A percentile compares a stretch with the other conserved stretches of the same genome.
Conservation (phyloP, 2,329 filamentous ascomycete genomes). For the Lecanicillium sp. region DNA sequence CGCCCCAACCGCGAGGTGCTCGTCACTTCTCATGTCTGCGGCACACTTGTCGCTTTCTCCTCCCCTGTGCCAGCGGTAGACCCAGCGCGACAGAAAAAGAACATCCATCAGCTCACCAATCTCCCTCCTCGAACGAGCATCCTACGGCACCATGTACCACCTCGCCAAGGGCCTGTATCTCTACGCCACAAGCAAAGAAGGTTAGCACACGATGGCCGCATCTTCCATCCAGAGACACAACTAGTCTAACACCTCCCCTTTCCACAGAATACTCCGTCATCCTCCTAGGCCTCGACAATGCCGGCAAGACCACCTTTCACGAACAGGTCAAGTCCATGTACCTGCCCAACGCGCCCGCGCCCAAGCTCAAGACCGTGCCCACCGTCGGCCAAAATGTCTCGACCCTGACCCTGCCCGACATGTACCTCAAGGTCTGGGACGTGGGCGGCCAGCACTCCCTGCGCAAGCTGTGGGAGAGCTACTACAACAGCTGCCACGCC, state of each 20-base stretch:
- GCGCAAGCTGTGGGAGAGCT: constrained; percentile 88
- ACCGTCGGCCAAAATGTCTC: constrained; percentile 97
- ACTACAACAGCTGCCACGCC: constrained; percentile 89
- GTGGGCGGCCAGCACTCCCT: constrained; percentile 88
- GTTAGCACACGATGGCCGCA: constrained; percentile 30
- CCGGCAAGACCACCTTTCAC: constrained; percentile 96
- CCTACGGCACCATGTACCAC: constrained; percentile 67
- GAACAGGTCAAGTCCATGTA: constrained; percentile 92
- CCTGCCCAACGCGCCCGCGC: constrained; percentile 53
- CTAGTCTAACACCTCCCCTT: constrained; percentile 7
- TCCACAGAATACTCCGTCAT: constrained; percentile 86
- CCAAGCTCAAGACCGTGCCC: constrained; percentile 78
- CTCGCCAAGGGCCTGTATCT: constrained; percentile 91
- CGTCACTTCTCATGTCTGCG: no score
- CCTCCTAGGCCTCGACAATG: constrained; percentile 94
- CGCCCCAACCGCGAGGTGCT: no score
- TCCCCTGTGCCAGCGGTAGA: no score
- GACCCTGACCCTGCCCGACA: constrained; percentile 81
- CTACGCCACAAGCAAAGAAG: constrained; percentile 95
- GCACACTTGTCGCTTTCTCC: no score
- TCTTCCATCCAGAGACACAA: constrained; percentile 2
- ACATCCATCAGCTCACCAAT: no score
- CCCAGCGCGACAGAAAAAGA: no score
- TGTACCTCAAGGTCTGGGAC: constrained; percentile 99
- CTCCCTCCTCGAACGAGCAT: no score